Percentiles rank a stretch among this genome's conserved stretches.
These are phyloP conservation scores for Floccularia luteovirens DNA, from an alignment of 768 basidiomycete genomes.

Conservation along the genomic window DNA sequence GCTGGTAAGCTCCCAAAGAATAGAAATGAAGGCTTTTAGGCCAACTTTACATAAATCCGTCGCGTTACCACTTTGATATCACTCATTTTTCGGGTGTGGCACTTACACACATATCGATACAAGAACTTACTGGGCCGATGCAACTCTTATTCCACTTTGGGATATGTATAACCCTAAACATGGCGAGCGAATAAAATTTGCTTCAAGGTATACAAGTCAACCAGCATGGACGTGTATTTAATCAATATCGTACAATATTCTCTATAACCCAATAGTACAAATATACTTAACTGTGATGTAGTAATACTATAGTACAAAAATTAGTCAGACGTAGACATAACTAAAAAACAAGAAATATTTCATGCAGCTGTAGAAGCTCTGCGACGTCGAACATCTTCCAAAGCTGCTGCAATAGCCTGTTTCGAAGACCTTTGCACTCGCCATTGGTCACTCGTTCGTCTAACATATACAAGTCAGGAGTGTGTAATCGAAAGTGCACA, in stretches of 20 bases:
- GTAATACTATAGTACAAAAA: no score
- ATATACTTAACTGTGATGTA: no score
- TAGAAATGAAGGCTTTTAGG: slow-evolving; percentile 87
- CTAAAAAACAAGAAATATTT: slow-evolving; percentile 6
- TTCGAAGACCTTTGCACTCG: slow-evolving; percentile 52
- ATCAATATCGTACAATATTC: no score
- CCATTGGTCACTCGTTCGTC: slow-evolving; percentile 59
- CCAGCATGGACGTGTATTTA: no score
- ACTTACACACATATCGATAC: slow-evolving; percentile 65
- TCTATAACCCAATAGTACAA: no score
- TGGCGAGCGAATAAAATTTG: no score
- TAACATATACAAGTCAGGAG: slow-evolving; percentile 15
- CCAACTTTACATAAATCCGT: slow-evolving; percentile 55
- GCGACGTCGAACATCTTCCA: slow-evolving; percentile 58
- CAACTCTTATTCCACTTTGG: no score
- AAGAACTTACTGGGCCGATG: slow-evolving; percentile 61
- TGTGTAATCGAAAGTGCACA: not conserved
- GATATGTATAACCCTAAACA: no score
- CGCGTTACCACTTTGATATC: slow-evolving; percentile 72
- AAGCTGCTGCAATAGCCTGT: slow-evolving; percentile 53
- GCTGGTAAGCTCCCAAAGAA: not conserved
- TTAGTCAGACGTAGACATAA: no score
- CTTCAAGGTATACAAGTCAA: no score
- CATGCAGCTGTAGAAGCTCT: slow-evolving; percentile 8
- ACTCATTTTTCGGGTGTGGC: slow-evolving; percentile 90